Conservation (phyloP, 2,329 filamentous ascomycete genomes). For the Zymoseptoria brevis region DNA sequence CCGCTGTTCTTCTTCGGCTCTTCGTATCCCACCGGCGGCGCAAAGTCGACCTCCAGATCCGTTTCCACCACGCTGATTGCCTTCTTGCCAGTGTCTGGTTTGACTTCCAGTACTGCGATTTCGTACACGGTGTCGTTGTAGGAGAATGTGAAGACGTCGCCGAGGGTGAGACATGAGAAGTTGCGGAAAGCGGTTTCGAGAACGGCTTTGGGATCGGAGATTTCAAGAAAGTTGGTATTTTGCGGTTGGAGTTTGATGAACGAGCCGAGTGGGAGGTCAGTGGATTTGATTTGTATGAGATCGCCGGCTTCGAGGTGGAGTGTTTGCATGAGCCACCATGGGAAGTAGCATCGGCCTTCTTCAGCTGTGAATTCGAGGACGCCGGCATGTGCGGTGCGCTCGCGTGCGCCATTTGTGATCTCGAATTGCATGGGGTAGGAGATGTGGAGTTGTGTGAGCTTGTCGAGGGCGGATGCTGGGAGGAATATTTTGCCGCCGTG, state of each 20-base stretch:
- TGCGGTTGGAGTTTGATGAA: slow-evolving; percentile 97
- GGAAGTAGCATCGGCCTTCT: slow-evolving; percentile 91
- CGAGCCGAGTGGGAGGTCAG: slow-evolving; percentile 78
- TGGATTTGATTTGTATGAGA: slow-evolving; percentile 89
- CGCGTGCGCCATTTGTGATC: slow-evolving; percentile 77
- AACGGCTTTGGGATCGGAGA: slow-evolving; percentile 93
- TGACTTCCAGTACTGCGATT: slow-evolving; percentile 87
- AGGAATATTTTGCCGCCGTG: slow-evolving; percentile 97
- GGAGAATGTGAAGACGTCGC: slow-evolving; percentile 89
- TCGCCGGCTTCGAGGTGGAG: slow-evolving; percentile 85
- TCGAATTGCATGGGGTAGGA: slow-evolving; percentile 97
- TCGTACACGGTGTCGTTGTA: slow-evolving; percentile 95
- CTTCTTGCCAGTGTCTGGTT: slow-evolving; percentile 73
- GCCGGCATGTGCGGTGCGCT: slow-evolving; percentile 79
- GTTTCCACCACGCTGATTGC: slow-evolving; percentile 91
- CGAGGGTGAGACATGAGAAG: slow-evolving; percentile 87
- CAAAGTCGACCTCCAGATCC: slow-evolving; percentile 93
- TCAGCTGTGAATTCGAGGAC: slow-evolving; percentile 97
- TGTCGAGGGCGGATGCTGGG: slow-evolving; percentile 92
- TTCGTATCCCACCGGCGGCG: slow-evolving; percentile 85
- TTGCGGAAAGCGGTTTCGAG: slow-evolving; percentile 94
- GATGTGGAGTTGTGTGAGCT: slow-evolving; percentile 90
- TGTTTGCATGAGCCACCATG: slow-evolving; percentile 96
- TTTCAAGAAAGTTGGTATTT: slow-evolving; percentile 86
- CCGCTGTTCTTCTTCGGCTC: slow-evolving; percentile 73